Base-by-base conservation (phyloP, 176 grass and related monocot genomes). In the Triticum monococcum region DNA sequence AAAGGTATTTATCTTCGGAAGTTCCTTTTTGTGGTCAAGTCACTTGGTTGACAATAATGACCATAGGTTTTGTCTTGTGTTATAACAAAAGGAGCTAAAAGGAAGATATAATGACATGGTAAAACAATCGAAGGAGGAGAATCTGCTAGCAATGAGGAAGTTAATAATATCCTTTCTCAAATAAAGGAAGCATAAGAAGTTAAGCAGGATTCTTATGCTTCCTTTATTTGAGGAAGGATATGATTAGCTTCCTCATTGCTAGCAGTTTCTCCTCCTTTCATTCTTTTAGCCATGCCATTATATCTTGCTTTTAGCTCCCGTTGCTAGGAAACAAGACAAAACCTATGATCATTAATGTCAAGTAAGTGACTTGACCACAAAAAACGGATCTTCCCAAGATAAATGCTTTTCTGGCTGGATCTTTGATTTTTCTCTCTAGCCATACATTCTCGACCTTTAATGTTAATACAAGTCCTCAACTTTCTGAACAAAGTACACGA, bases 41-140 rank as follows among this genome's bases (percentile, higher is more conserved):
- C 26, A 22, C 25, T 12, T 75, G 65, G 18, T 81, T 64, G 4
- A 76, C 13, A 75, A 41, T 28, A 70, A 52, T 79, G 9, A 84
- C 64, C 40, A 31, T 62, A 30, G 75, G 38, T 26, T 76, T 88
- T 46, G 11, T 74, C 33, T 26, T 88, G 22, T 78, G 83, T 26
- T 77, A 60, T 68, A 98, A 93, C 78, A 80, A 64, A 95, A 87
- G 35, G 90, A 92, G 45, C 77, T 95, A 30, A 92, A 94, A 48
- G 81, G 94, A 85, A 89, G 82, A 62, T 37, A 86, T 66, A 80
- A 90, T 68, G 79, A 87, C 59, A 75, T 89, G 33, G 81, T 25
- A 84, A 83, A 87, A 13, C 62, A 56, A 86, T 71, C 20, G 12
- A 16, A 50, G 70, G n/a, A 45, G 86, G 46, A 84, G 83, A 28